Evolutionary conservation across 1,284 basidiomycete genomes (phyloP).

Genomic region (Marasmius sp.): DNA sequence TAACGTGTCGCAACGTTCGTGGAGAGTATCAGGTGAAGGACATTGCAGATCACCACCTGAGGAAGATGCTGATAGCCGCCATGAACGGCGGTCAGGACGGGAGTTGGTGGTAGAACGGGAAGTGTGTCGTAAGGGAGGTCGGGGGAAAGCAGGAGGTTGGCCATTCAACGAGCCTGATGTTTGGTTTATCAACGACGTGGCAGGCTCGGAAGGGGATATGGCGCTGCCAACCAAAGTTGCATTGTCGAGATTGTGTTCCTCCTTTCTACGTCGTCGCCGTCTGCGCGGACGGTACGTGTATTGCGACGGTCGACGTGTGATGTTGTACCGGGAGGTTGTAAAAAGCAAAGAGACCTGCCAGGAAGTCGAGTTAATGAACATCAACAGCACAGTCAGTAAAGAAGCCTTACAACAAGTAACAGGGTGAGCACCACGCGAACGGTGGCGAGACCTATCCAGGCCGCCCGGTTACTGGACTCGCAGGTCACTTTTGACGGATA

Average conservation of each 20-base stretch:
- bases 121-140: conserved; percentile 18
- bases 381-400: neutral
- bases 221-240: neutral
- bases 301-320: neutral
- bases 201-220: neutral
- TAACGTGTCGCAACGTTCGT: neutral
- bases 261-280: neutral
- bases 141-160: neutral
- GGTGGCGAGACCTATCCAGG: conserved; percentile 53
- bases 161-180: neutral
- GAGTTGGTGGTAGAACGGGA: conserved; percentile 29
- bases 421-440: conserved; percentile 53
- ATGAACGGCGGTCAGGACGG: conserved; percentile 10
- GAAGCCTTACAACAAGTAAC: conserved; percentile 46
- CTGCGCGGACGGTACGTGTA: neutral
- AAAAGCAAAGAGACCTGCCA: neutral
- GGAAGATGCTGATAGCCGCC: neutral
- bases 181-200: no score
- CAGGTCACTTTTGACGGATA: conserved; percentile 21
- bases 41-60: neutral
- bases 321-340: neutral
- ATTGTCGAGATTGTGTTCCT: neutral
- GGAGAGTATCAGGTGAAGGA: neutral
- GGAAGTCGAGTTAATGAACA: neutral
- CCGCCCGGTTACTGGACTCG: conserved; percentile 41